Conservation (phyloP, 768 basidiomycete genomes). For the Rhodotorula diobovata region DNA sequence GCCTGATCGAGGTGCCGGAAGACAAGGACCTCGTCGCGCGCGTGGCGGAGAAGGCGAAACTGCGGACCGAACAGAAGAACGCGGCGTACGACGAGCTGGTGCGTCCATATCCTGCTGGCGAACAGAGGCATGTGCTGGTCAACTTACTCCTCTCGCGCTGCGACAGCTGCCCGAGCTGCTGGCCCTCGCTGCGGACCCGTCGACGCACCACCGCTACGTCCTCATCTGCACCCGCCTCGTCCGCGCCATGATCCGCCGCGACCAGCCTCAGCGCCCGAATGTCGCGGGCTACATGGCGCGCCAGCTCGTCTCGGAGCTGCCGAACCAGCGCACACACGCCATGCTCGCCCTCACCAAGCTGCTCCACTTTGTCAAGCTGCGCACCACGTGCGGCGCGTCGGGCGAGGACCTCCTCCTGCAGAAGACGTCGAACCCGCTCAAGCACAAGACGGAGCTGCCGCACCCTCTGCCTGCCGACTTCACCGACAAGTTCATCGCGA, state of each 20-base stretch:
- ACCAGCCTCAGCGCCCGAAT: slow-evolving; percentile 46
- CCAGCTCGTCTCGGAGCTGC: slow-evolving; percentile 40
- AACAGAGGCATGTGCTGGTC: neutral
- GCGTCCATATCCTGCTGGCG: neutral
- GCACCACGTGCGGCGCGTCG: slow-evolving; percentile 58
- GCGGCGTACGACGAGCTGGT: slow-evolving; percentile 39
- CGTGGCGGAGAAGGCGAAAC: slow-evolving; percentile 17
- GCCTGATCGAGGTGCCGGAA: slow-evolving; percentile 13
- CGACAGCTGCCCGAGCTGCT: slow-evolving; percentile 52
- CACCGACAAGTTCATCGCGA: slow-evolving; percentile 57
- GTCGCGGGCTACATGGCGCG: slow-evolving; percentile 35
- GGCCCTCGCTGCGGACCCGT: slow-evolving; percentile 55
- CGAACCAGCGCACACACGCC: slow-evolving; percentile 38
- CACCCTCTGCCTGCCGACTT: slow-evolving; percentile 46
- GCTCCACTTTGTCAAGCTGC: slow-evolving; percentile 71
- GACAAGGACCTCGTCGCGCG: slow-evolving; percentile 17
- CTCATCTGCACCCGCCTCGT: slow-evolving; percentile 67
- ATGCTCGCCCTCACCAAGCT: slow-evolving; percentile 68
- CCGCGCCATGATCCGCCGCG: slow-evolving; percentile 64
- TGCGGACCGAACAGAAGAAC: slow-evolving; percentile 36
- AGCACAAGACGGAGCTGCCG: slow-evolving; percentile 53
- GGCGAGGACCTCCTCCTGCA: slow-evolving; percentile 61
- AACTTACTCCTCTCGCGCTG: slow-evolving; percentile 1
- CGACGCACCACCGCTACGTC: slow-evolving; percentile 74
- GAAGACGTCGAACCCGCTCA: slow-evolving; percentile 63